Evolutionary conservation across 352 stramenopile genomes (phyloP).

Genomic region (Phytopythium aichiense): DNA sequence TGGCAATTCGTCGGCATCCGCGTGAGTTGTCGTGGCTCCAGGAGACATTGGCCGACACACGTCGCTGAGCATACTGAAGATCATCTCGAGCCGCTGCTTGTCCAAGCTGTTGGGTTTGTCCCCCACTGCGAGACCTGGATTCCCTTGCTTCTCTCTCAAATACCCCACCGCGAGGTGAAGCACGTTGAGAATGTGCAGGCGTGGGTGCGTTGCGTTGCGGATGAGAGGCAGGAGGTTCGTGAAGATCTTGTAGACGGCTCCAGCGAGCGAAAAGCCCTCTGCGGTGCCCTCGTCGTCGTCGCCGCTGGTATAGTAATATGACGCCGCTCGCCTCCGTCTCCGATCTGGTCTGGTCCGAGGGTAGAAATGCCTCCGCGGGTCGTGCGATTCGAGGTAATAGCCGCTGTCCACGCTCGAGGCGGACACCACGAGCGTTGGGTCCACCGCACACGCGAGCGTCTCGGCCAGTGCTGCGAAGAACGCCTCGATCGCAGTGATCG

Average conservation of each 20-base stretch:
- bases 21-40: background rate
- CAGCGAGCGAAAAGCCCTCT: slow-evolving; percentile 34
- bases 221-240: slow-evolving; percentile 49
- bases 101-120: slow-evolving; percentile 18
- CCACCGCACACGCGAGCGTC: slow-evolving; percentile 23
- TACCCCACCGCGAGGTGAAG: slow-evolving; percentile 29
- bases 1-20: slow-evolving; percentile 9
- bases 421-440: slow-evolving; percentile 43
- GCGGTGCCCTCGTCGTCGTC: background rate
- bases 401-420: slow-evolving; percentile 17
- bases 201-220: slow-evolving; percentile 34
- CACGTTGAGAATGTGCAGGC: slow-evolving; percentile 58
- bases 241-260: slow-evolving; percentile 37
- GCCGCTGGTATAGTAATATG: too few species aligned
- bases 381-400: slow-evolving; percentile 20
- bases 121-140: background rate
- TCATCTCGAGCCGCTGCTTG: slow-evolving; percentile 34
- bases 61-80: slow-evolving; percentile 31
- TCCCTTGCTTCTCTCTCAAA: slow-evolving; percentile 21
- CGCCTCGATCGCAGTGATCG: slow-evolving; percentile 58
- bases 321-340: background rate
- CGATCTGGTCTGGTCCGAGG: slow-evolving; percentile 20
- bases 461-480: slow-evolving; percentile 43
- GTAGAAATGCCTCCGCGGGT: slow-evolving; percentile 28
- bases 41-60: slow-evolving; percentile 23